phyloP scores from a whole-genome alignment of 2,329 filamentous ascomycete species.

The Alternaria gaisen region DNA sequence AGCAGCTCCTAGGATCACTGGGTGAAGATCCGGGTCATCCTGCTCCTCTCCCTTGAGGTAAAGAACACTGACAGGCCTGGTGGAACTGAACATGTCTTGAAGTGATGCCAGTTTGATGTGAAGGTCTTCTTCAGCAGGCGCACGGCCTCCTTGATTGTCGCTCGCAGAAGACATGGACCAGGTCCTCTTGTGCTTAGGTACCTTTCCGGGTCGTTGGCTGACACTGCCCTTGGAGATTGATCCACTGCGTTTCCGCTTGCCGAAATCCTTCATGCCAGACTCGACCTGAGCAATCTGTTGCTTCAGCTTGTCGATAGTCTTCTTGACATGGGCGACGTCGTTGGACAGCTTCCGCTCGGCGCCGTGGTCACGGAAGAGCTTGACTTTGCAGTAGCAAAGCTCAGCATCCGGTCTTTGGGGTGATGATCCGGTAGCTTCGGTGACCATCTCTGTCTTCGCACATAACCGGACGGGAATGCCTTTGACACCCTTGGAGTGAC shows the following conservation, averaged over 20 bases:
- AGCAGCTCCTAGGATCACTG: constrained; percentile 76
- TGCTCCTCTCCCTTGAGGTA: constrained; percentile 79
- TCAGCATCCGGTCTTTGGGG: constrained; percentile 64
- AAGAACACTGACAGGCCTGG: constrained; percentile 77
- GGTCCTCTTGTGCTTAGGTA: constrained; percentile 88
- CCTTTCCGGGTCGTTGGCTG: constrained; percentile 75
- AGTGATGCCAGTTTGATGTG: constrained; percentile 79
- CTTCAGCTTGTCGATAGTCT: constrained; percentile 94
- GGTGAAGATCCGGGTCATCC: constrained; percentile 82
- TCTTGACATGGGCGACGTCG: constrained; percentile 93
- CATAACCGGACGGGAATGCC: constrained; percentile 94
- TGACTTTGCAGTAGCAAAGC: constrained; percentile 95
- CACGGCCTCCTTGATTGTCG: constrained; percentile 54
- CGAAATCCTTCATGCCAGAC: constrained; percentile 66
- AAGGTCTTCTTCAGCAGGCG: constrained; percentile 71
- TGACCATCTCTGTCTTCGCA: constrained; percentile 81
- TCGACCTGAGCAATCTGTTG: constrained; percentile 86
- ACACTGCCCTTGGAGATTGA: constrained; percentile 58
- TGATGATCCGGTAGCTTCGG: constrained; percentile 59
- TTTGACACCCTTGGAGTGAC: constrained; percentile 98
- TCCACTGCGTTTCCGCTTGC: constrained; percentile 68
- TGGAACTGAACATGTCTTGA: constrained; percentile 90
- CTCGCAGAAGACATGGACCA: constrained; percentile 88
- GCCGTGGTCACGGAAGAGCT: constrained; percentile 94
- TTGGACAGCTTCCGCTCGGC: constrained; percentile 95